Base-by-base conservation (phyloP, 2,329 filamentous ascomycete species). In the Xylaria digitata region DNA sequence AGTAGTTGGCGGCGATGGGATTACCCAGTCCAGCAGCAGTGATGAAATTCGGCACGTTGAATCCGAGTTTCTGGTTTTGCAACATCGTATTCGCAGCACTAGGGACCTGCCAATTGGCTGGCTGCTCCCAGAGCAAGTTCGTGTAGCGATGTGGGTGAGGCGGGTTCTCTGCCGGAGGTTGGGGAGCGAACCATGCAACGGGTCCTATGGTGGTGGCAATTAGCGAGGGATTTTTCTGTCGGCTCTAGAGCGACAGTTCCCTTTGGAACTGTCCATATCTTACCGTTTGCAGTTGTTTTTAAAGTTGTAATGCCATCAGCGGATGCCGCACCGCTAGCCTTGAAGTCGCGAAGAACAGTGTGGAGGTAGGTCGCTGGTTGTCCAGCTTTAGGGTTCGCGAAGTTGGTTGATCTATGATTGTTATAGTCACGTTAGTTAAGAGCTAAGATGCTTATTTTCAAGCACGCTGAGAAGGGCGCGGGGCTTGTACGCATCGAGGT, bases 91-190 rank as follows among this genome's bases (percentile, higher is more conserved):
- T 75, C 13, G 77, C 76, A 8, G 70, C 55, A 19, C 70, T 69
- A 6, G 78, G 75, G 6, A 80, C 75, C 37, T 75, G 67, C 71
- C 78, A 79, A 52, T 72, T 75, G 17, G 68, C 74, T 1, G 77
- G 75, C 69, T 79, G 78, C 65, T 75, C 78, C 73, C 76, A 81
- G n/a, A 80, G 69, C 46, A 80, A 70, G 57, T 78, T 76, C 19
- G 79, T 79, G 71, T 81, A 81, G 42, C 77, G 75, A 70, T 81
- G 79, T 23, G 79, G 74, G 62, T 80, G 75, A 2, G 77, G 75
- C 7, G 79, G 79, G 9, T 71, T 76, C 70, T 80, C 76, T 3
- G 78, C 73, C 15, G 74, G 76, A 1, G 79, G 79, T 6, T 72
- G 72, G 0, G 79, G 79, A 11, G 65, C 71, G 46, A 77, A 76